Percentiles rank a stretch among this genome's conserved stretches.
Evolutionary conservation across 1,139 yeast genomes (phyloP).

Genomic region (Taphrina communis): DNA sequence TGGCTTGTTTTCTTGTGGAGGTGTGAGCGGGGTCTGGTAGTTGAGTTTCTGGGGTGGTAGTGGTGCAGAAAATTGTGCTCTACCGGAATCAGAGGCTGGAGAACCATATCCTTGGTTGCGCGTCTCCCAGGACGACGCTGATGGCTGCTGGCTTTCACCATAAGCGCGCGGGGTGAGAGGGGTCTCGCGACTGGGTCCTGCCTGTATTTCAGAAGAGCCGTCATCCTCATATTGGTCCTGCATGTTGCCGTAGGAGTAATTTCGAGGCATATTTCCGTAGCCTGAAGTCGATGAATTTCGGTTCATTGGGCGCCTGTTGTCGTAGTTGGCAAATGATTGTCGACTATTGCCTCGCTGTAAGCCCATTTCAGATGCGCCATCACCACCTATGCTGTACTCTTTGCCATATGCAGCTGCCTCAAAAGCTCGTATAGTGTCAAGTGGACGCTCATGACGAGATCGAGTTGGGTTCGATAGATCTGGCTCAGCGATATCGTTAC

Average conservation of each 20-base stretch:
- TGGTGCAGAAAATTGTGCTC: slow-evolving; percentile 24
- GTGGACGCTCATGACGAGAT: slow-evolving; percentile 88
- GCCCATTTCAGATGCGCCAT: slow-evolving; percentile 20
- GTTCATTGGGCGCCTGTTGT: slow-evolving; percentile 4
- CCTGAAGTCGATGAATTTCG: slow-evolving; percentile 26
- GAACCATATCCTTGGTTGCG: slow-evolving; percentile 34
- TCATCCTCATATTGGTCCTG: slow-evolving; percentile 33
- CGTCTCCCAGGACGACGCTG: slow-evolving; percentile 11
- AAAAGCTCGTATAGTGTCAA: slow-evolving; percentile 90
- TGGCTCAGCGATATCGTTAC: slow-evolving; percentile 68
- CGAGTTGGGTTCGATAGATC: slow-evolving; percentile 93
- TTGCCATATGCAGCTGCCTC: slow-evolving; percentile 72
- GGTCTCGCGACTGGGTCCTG: slow-evolving; percentile 12
- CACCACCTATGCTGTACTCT: slow-evolving; percentile 26
- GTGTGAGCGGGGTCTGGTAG: slow-evolving; percentile 33
- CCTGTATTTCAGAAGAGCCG: slow-evolving; percentile 24
- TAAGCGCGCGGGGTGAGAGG: slow-evolving; percentile 2
- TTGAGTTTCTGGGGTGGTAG: slow-evolving; percentile 24
- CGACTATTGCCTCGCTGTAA: slow-evolving; percentile 21
- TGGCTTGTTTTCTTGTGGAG: slow-evolving; percentile 33
- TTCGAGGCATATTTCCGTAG: slow-evolving; percentile 16
- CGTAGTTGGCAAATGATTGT: slow-evolving; percentile 12
- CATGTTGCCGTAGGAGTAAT: slow-evolving; percentile 21
- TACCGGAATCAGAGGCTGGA: slow-evolving; percentile 33
- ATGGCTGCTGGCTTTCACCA: slow-evolving; percentile 13